Evolutionary conservation across 2,329 filamentous ascomycete species (phyloP).

Genomic region (Penicillium sp.): DNA sequence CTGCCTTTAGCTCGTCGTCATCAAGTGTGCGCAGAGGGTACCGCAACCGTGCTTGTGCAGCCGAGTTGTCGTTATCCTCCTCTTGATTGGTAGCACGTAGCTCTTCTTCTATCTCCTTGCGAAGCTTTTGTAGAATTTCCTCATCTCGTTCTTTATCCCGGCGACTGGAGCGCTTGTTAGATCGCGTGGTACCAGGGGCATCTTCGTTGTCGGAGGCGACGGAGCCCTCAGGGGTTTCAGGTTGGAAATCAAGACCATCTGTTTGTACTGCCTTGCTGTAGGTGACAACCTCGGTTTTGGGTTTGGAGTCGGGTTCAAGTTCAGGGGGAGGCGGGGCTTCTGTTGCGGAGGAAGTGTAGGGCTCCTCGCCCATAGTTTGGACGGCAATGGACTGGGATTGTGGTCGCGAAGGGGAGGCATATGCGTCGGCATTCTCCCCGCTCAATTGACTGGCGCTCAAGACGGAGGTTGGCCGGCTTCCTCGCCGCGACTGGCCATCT

Average conservation of each 20-base stretch:
- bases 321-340: constrained; percentile 65
- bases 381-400: constrained; percentile 53
- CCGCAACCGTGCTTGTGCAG: constrained; percentile 49
- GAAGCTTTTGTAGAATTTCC: constrained; percentile 79
- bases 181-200: constrained; percentile 52
- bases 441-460: constrained; percentile 80
- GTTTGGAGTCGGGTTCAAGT: constrained; percentile 13
- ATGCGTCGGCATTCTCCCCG: constrained; percentile 59
- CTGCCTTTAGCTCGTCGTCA: constrained; percentile 82
- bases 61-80: constrained; percentile 33
- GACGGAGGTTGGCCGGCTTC: constrained; percentile 83
- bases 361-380: constrained; percentile 73
- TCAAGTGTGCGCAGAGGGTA: constrained; percentile 81
- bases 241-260: constrained; percentile 65
- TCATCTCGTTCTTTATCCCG: constrained; percentile 83
- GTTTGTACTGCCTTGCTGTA: constrained; percentile 98
- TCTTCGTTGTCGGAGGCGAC: constrained; percentile 67
- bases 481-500: constrained; percentile 49
- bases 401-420: constrained; percentile 42
- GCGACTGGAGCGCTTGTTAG: constrained; percentile 74
- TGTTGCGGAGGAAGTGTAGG: constrained; percentile 71
- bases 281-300: constrained; percentile 75
- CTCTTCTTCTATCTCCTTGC: constrained; percentile 91
- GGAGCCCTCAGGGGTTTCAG: constrained; percentile 56
- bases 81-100: constrained; percentile 67